phyloP scores from a whole-genome alignment of 805 yeast species.

The Pichia membranifaciens region DNA sequence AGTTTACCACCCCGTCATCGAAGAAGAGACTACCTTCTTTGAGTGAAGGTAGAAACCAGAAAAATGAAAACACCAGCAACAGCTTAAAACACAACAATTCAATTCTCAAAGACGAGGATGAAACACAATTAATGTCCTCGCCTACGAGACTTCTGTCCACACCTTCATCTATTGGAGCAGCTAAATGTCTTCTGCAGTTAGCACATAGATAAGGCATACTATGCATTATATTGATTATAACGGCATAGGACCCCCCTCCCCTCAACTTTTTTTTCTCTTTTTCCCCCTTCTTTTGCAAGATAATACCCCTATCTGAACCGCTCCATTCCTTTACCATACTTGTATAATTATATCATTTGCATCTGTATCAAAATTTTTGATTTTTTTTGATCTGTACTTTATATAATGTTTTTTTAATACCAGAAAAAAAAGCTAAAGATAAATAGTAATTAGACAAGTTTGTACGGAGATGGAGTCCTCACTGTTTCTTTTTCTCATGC shows the following conservation, averaged over 20 bases:
- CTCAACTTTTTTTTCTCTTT: neutral
- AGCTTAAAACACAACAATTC: constrained; percentile 1
- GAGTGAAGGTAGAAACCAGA: neutral
- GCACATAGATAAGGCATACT: constrained; percentile 30
- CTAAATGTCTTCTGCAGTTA: constrained; percentile 37
- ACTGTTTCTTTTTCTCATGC: neutral
- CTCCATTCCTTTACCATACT: too few relatives aligned
- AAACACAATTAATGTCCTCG: constrained; percentile 29
- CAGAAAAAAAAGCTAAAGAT: neutral
- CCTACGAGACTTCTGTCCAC: constrained; percentile 38
- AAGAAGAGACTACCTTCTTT: neutral
- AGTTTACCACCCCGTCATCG: neutral
- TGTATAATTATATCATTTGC: too few relatives aligned
- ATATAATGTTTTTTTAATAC: neutral
- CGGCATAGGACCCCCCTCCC: too few relatives aligned
- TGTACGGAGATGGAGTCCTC: too few relatives aligned
- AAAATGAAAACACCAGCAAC: neutral
- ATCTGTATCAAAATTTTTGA: too few relatives aligned
- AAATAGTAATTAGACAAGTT: neutral
- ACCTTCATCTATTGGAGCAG: constrained; percentile 45
- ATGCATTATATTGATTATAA: neutral
- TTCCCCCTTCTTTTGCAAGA: neutral
- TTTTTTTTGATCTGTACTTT: too few relatives aligned
- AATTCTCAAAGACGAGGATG: constrained; percentile 13
- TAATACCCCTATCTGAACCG: too few relatives aligned